A percentile compares a stretch with the other conserved stretches of the same genome.
Evolutionary conservation across 371 early-diverging fungal species (phyloP).

Genomic region (Paraphysoderma sedebokerense): DNA sequence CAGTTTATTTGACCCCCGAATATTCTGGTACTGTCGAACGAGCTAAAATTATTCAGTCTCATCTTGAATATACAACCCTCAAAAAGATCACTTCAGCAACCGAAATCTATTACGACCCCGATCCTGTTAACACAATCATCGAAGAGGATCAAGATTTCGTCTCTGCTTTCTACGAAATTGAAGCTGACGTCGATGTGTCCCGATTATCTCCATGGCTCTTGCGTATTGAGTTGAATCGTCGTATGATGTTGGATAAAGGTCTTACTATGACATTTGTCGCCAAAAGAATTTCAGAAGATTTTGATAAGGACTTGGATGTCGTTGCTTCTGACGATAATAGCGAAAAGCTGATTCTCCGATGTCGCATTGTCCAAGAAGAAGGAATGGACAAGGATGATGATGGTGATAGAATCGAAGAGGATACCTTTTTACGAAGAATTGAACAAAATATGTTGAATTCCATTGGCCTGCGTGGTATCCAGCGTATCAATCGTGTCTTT

Average conservation of each 20-base stretch:
- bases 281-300: constrained; percentile 51
- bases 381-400: constrained; percentile 22
- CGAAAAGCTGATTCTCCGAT: constrained; percentile 72
- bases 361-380: constrained; percentile 49
- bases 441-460: constrained; percentile 70
- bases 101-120: constrained; percentile 97
- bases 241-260: constrained; percentile 77
- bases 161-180: constrained; percentile 71
- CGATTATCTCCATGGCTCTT: constrained; percentile 88
- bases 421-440: constrained; percentile 69
- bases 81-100: constrained; percentile 62
- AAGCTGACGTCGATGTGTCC: constrained; percentile 23
- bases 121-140: constrained; percentile 64
- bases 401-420: constrained; percentile 48
- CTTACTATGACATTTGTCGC: constrained; percentile 63
- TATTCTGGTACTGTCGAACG: constrained; percentile 54
- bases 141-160: constrained; percentile 91
- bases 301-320: constrained; percentile 53
- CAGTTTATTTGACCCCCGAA: constrained; percentile 66
- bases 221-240: constrained; percentile 77
- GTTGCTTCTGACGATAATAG: constrained; percentile 90
- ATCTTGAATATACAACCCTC: constrained; percentile 86
- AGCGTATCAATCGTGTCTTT: constrained; percentile 79
- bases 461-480: constrained; percentile 82
- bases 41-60: constrained; percentile 82